Base-by-base conservation (phyloP, 2,329 filamentous ascomycete species). In the Paecilomyces sp. region DNA sequence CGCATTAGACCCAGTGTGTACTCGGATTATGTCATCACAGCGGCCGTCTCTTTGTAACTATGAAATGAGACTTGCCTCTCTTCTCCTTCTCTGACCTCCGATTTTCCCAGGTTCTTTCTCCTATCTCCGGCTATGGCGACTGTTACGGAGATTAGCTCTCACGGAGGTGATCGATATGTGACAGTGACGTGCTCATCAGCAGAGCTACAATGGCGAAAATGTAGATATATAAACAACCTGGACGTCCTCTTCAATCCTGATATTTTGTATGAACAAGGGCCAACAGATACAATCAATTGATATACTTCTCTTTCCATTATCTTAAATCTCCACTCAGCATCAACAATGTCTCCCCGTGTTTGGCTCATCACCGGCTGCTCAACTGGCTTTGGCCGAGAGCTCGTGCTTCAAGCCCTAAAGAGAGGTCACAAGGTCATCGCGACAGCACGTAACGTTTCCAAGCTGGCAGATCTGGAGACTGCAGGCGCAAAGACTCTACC, bases 281-380 rank as follows among this genome's bases (percentile, higher is more conserved):
- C 3, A 41, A 41, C n/a, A 15, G 13, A 41, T 41, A 15, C 11
- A n/a, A 41, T 41, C 5, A n/a, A 11, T 53, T 9, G 88, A 6
- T 2, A 53, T 18, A 53, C 6, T 53, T 28, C 50, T 53, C 50
- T 18, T 22, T n/a, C 24, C 18, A 53, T 53, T 9, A 24, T 53
- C 47, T 51, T 15, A 3, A 51, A 51, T 51, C 13, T 13, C 7
- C 6, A 24, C 18, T 13, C 4, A 53, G 7, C 2, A 5, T 15
- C 8, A 25, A 30, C 9, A 28, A 53, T 53, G 51, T 25, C 51
- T 15, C 51, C 51, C n/a, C 51, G 51, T 24, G 68, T 75, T 56
- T 76, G 72, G 71, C 67, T 74, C 51, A 69, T 75, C 51, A 74
- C 71, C 13, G 72, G 73, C 34, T 71, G 67, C 57, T 74, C 71